Evolutionary conservation across 495 filamentous ascomycete species (phyloP).

Genomic region (Talaromyces borbonicus): DNA sequence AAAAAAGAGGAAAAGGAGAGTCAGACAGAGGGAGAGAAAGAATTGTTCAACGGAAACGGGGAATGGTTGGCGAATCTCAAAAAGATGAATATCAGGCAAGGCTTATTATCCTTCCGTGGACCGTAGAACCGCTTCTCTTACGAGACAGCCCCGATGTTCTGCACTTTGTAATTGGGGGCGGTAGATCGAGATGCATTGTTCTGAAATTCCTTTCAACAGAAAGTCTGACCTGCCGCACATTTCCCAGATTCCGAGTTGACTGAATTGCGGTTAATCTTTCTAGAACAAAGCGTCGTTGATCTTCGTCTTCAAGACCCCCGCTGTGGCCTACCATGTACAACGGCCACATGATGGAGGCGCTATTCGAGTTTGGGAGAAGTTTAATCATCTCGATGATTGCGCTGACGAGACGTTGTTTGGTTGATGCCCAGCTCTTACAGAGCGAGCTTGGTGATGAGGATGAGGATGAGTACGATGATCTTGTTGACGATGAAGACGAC

Average conservation of each 20-base stretch:
- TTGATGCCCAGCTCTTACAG: background rate
- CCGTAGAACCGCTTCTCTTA: background rate
- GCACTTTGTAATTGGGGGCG: background rate
- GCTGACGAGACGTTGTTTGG: slow-evolving; percentile 7
- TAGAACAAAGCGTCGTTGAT: slow-evolving; percentile 13
- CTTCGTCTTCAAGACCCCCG: slow-evolving; percentile 10
- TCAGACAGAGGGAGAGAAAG: background rate
- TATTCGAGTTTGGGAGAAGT: slow-evolving; percentile 5
- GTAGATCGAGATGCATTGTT: slow-evolving; percentile 1
- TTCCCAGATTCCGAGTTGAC: slow-evolving; percentile 12
- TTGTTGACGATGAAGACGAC: background rate
- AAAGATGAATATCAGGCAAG: background rate
- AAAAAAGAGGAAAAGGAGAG: background rate
- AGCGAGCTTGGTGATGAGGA: background rate
- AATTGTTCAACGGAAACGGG: no score
- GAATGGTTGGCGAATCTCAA: no score
- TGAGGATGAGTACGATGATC: background rate
- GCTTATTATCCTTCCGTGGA: background rate
- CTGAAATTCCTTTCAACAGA: slow-evolving; percentile 13
- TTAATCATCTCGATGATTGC: slow-evolving; percentile 10
- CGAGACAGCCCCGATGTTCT: background rate
- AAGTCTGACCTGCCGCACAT: slow-evolving; percentile 8
- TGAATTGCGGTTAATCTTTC: slow-evolving; percentile 10
- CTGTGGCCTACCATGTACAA: slow-evolving; percentile 11
- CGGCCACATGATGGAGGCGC: slow-evolving; percentile 12